These are phyloP conservation scores for Didymella glomerata DNA, from an alignment of 2,329 filamentous ascomycete species.

Conservation along the genomic window DNA sequence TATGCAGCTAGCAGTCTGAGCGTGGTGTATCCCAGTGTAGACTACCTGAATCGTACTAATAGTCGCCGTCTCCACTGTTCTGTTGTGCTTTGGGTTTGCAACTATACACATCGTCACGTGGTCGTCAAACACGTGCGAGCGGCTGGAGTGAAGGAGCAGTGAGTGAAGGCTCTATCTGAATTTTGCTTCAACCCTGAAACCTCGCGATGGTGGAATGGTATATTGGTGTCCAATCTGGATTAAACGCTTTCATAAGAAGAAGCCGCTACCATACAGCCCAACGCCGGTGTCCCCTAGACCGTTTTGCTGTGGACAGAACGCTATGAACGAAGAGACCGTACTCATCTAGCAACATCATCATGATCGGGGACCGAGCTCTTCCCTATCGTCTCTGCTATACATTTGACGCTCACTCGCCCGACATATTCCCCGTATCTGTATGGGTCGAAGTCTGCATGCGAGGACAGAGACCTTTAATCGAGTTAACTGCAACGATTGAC, in stretches of 20 bases:
- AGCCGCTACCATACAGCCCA: conserved; percentile 29
- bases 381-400: conserved; percentile 9
- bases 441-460: background rate
- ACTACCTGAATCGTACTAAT: conserved; percentile 5
- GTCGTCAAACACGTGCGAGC: conserved; percentile 2
- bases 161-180: background rate
- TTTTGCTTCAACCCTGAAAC: background rate
- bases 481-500: conserved; percentile 23
- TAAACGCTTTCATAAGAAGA: conserved; percentile 33
- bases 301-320: conserved; percentile 41
- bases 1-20: conserved; percentile 10
- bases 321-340: conserved; percentile 35
- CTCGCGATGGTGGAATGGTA: background rate
- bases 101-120: conserved; percentile 5
- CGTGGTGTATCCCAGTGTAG: conserved; percentile 3
- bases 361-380: conserved; percentile 1
- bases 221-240: conserved; percentile 16
- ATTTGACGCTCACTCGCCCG: background rate
- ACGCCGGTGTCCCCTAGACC: conserved; percentile 36
- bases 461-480: conserved; percentile 2
- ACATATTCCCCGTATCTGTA: background rate
- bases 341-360: conserved; percentile 16
- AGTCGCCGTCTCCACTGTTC: conserved; percentile 11
- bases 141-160: background rate
- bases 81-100: conserved; percentile 3